Conservation (phyloP, 164 flowering plant genomes). For the Amborella trichopoda region DNA sequence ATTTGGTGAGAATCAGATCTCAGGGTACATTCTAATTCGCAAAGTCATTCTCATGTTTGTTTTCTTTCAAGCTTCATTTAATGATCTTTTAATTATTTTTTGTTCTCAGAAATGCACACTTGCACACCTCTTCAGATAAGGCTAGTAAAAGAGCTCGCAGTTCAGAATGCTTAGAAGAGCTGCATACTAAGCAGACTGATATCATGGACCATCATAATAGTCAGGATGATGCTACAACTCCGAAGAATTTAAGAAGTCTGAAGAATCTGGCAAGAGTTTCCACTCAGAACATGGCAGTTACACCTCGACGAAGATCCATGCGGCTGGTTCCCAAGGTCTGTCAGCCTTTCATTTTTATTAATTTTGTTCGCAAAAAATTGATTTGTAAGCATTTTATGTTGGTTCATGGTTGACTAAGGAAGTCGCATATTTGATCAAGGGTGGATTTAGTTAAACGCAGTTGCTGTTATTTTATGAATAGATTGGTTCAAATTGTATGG, state of each 20-base stretch:
- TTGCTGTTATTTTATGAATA: too few species aligned
- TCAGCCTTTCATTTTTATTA: too few species aligned
- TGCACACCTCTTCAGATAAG: slow-evolving; percentile 12
- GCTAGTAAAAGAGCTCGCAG: slow-evolving; percentile 6
- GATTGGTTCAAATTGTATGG: too few species aligned
- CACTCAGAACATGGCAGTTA: slow-evolving; percentile 1
- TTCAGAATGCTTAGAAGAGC: slow-evolving; percentile 14
- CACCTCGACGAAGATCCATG: slow-evolving; percentile 28
- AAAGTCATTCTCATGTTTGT: too few species aligned
- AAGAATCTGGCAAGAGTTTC: slow-evolving; percentile 8
- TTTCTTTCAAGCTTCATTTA: too few species aligned
- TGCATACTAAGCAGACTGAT: slow-evolving; percentile 10
- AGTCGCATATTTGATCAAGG: too few species aligned
- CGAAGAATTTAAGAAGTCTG: slow-evolving; percentile 20
- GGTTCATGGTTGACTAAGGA: neutral
- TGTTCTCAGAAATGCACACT: too few species aligned
- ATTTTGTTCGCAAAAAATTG: neutral
- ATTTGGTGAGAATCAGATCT: too few species aligned
- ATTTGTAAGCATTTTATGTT: neutral
- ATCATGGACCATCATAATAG: slow-evolving; percentile 2
- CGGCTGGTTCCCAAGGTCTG: slow-evolving; percentile 33
- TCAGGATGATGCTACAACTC: slow-evolving; percentile 4
- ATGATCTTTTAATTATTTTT: too few species aligned
- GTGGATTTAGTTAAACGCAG: too few species aligned
- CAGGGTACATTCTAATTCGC: too few species aligned